Evolutionary conservation across 345 rosid genomes (phyloP), one percentile per base, ranked within the genome.

Genomic region (Dovyalis caffra): DNA sequence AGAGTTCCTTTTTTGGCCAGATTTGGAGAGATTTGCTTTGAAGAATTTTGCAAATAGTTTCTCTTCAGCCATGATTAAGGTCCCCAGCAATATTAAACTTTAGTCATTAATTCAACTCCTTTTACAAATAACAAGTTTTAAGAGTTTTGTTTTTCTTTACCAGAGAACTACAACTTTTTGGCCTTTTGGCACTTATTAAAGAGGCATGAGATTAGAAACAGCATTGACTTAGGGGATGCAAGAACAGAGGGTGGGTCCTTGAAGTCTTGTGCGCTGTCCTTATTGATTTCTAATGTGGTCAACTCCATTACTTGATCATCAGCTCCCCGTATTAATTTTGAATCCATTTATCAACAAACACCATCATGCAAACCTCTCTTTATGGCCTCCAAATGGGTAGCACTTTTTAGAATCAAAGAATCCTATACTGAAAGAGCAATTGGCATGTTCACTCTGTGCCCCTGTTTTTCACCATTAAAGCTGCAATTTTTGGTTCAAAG

Each of bases 301-400:
- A 80, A 85, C 84, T 40, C 82, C 81, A 77, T 14, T 74, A 38
- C 26, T 15, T 29, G 23, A 37, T 15, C 32, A 31, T 33, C 47
- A 45, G 35, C 33, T 47, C 66, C 65, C 76, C 74, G 16, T 68
- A 66, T 53, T 75, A 64, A 57, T 61, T 64, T 68, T 29, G 53
- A 73, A 58, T 15, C 18, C 53, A 38, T 47, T 69, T 31, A 37
- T 29, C 45, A 53, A 66, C 66, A 66, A 80, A 70, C 90, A 77
- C 70, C 35, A 77, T 85, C 34, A 75, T 85, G 34, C 6, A 65
- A 15, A 20, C 35, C 60, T 28, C 61, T 67, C 83, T 81, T 81
- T 83, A 35, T 72, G 81, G 78, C 78, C 76, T 76, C 87, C 83
- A 66, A 16, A 31, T 73, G 74, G 83, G 87, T 62, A 68, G 78